Percentiles rank a stretch among this genome's conserved stretches.
phyloP scores from a whole-genome alignment of 2,329 filamentous ascomycete genomes.

The Penicillium fuscoglaucum region DNA sequence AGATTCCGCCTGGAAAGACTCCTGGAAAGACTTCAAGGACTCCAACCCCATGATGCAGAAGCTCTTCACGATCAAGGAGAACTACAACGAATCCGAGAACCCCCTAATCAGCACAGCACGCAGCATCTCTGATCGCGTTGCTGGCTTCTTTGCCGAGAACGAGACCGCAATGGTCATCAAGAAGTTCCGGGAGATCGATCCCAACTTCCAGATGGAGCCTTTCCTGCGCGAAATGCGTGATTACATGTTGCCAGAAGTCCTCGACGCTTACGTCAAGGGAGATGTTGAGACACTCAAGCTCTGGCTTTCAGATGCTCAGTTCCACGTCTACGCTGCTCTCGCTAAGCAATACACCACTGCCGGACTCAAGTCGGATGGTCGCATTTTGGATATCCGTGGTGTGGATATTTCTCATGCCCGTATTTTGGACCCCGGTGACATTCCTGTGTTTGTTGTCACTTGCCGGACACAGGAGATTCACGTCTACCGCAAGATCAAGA shows the following conservation, averaged over 20 bases:
- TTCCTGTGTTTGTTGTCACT: constrained; percentile 93
- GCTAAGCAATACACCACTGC: constrained; percentile 94
- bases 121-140: constrained; percentile 88
- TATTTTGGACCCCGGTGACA: constrained; percentile 51
- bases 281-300: constrained; percentile 86
- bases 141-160: constrained; percentile 97
- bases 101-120: constrained; percentile 89
- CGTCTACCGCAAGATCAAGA: constrained; percentile 91
- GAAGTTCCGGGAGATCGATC: constrained; percentile 95
- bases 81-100: constrained; percentile 96
- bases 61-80: constrained; percentile 79
- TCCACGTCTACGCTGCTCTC: constrained; percentile 92
- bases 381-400: constrained; percentile 90
- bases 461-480: constrained; percentile 97
- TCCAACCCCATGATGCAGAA: constrained; percentile 84
- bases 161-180: constrained; percentile 98
- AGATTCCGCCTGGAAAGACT: constrained; percentile 95
- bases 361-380: constrained; percentile 90
- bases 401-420: constrained; percentile 68
- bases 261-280: constrained; percentile 97
- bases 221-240: constrained; percentile 95
- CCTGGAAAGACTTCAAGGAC: constrained; percentile 95
- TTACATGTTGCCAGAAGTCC: constrained; percentile 94
- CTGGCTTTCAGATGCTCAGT: constrained; percentile 96
- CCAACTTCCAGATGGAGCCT: constrained; percentile 88